phyloP scores from a whole-genome alignment of 2,329 filamentous ascomycete species.

The Fusarium nodosum region DNA sequence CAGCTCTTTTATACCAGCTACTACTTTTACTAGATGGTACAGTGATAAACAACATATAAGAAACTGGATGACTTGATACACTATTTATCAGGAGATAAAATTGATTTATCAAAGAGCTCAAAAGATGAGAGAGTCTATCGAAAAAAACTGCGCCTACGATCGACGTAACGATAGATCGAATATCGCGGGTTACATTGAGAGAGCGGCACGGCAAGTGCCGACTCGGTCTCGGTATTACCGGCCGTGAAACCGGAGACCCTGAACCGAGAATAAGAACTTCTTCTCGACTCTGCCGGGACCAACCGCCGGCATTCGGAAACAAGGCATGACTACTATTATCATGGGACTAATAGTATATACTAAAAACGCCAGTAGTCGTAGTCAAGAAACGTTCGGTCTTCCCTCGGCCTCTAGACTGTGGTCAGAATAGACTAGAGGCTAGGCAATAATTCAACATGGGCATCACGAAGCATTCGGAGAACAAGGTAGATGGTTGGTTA shows the following conservation, averaged over 20 bases:
- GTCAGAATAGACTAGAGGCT: background rate
- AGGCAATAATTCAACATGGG: background rate
- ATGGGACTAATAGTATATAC: background rate
- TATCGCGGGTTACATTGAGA: background rate
- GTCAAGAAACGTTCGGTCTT: conserved; percentile 8
- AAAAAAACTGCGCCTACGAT: background rate
- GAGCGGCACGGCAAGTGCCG: conserved; percentile 17
- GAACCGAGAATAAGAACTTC: background rate
- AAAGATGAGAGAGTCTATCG: background rate
- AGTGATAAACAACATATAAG: background rate
- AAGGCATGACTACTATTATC: background rate
- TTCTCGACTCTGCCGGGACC: conserved; percentile 16
- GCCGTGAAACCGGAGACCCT: background rate
- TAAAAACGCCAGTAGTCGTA: background rate
- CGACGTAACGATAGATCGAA: conserved; percentile 1
- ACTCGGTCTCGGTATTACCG: conserved; percentile 12
- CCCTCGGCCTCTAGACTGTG: background rate
- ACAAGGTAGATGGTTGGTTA: background rate
- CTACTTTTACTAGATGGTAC: background rate
- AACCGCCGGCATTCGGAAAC: conserved; percentile 22
- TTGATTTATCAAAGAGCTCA: background rate
- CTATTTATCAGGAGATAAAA: background rate
- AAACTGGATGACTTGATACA: too few species aligned
- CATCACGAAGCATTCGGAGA: background rate
- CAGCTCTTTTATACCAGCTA: background rate